A percentile compares a stretch with the other conserved stretches of the same genome.
These are phyloP conservation scores for Chlamydomonas incerta DNA, from an alignment of 139 green algal species.

Conservation along the genomic window DNA sequence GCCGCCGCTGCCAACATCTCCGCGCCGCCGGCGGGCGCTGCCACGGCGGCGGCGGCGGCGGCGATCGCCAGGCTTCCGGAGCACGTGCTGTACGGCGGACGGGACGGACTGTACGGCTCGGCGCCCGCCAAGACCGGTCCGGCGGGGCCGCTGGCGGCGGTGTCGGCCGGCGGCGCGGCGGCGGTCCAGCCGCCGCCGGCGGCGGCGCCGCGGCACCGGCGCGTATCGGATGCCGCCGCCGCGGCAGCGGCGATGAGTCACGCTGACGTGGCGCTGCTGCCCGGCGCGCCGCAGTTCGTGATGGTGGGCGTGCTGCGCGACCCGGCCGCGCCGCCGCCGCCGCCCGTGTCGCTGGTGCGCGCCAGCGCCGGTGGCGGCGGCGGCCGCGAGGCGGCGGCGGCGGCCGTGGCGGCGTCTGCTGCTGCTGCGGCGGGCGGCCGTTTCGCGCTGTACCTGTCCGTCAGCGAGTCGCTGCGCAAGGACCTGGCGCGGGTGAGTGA, in stretches of 20 bases:
- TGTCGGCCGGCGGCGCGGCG: background rate
- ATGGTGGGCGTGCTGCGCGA: background rate
- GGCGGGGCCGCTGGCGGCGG: background rate
- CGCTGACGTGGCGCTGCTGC: background rate
- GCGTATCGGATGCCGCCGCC: no score
- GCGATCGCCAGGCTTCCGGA: background rate
- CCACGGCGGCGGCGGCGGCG: background rate
- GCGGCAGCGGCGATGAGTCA: no score
- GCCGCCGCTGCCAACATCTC: background rate
- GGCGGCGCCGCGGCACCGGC: no score
- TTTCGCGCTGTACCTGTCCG: background rate
- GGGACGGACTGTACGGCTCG: no score
- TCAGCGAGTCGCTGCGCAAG: constrained; percentile 4
- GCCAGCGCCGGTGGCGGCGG: no score
- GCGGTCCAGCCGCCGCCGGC: background rate
- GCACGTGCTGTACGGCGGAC: no score
- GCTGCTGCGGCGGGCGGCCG: background rate
- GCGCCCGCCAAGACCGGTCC: no score
- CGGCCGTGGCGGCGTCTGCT: background rate
- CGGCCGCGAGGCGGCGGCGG: no score
- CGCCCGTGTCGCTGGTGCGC: no score
- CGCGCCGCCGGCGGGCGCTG: background rate
- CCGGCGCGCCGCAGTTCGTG: background rate
- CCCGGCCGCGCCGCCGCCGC: no score
- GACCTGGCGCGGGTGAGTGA: background rate